Evolutionary conservation across 2,329 filamentous ascomycete species (phyloP).

Genomic region (Pezicula rhizophila): DNA sequence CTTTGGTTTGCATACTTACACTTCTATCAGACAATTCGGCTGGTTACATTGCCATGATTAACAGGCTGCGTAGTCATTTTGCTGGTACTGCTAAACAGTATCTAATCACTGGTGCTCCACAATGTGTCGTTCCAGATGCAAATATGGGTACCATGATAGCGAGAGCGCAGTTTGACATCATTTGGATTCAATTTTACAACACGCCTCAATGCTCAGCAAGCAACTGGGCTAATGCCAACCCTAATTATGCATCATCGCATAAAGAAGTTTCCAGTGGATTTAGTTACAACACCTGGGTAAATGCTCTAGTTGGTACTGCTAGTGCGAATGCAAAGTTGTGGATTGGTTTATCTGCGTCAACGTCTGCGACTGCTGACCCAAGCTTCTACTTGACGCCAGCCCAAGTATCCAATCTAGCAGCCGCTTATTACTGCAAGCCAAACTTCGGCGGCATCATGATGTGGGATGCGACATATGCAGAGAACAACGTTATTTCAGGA

Average conservation of each 20-base stretch:
- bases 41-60: slow-evolving; percentile 10
- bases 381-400: slow-evolving; percentile 1
- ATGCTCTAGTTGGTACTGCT: background rate
- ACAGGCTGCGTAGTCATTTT: slow-evolving; percentile 8
- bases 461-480: slow-evolving; percentile 6
- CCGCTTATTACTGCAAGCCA: slow-evolving; percentile 4
- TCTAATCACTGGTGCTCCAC: slow-evolving; percentile 10
- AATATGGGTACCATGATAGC: slow-evolving; percentile 14
- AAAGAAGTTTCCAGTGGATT: slow-evolving; percentile 1
- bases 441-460: slow-evolving; percentile 10
- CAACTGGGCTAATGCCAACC: slow-evolving; percentile 8
- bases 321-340: slow-evolving; percentile 11
- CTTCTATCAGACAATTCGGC: slow-evolving; percentile 2
- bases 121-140: slow-evolving; percentile 10
- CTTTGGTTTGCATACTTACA: background rate
- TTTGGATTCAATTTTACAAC: slow-evolving; percentile 15
- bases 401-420: slow-evolving; percentile 1
- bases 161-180: slow-evolving; percentile 7
- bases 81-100: slow-evolving; percentile 5
- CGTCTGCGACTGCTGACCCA: background rate
- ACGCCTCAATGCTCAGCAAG: slow-evolving; percentile 8
- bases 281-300: slow-evolving; percentile 5
- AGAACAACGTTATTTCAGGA: slow-evolving; percentile 3
- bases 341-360: slow-evolving; percentile 8
- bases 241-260: slow-evolving; percentile 2